Conservation (phyloP, 208 protist genomes). For the Crithidia expoeki region DNA sequence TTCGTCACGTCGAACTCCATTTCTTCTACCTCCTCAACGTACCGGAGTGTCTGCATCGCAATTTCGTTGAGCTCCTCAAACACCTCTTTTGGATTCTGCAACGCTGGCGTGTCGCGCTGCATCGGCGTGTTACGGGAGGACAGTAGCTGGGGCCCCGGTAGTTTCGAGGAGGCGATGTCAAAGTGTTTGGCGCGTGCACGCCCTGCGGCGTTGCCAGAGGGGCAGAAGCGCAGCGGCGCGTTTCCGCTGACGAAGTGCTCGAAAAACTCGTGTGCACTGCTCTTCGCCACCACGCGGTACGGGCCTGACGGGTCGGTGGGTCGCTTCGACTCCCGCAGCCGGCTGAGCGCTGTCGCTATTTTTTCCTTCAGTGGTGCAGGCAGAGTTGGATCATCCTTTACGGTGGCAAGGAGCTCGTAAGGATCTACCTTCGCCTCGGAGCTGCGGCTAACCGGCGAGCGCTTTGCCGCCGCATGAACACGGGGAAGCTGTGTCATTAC, state of each 20-base stretch:
- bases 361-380: constrained; percentile 26
- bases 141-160: constrained; percentile 20
- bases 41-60: constrained; percentile 73
- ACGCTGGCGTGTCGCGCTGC: constrained; percentile 36
- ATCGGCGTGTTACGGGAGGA: constrained; percentile 7
- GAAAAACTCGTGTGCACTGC: constrained; percentile 26
- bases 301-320: not conserved
- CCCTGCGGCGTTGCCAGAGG: constrained; percentile 7
- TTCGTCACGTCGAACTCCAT: constrained; percentile 76
- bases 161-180: constrained; percentile 37
- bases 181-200: constrained; percentile 33
- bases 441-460: constrained; percentile 14
- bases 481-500: constrained; percentile 29
- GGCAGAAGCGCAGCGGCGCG: constrained; percentile 36
- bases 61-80: constrained; percentile 77
- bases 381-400: constrained; percentile 31
- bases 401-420: constrained; percentile 20
- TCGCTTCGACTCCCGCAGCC: constrained; percentile 15
- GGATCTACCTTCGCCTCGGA: constrained; percentile 23
- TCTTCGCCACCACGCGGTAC: not conserved
- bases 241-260: constrained; percentile 36
- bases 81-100: constrained; percentile 68
- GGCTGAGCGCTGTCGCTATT: constrained; percentile 14
- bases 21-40: constrained; percentile 78
- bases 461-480: constrained; percentile 18